phyloP scores from a whole-genome alignment of 139 green algal genomes.

The Auxenochlorella pyrenoidosa region DNA sequence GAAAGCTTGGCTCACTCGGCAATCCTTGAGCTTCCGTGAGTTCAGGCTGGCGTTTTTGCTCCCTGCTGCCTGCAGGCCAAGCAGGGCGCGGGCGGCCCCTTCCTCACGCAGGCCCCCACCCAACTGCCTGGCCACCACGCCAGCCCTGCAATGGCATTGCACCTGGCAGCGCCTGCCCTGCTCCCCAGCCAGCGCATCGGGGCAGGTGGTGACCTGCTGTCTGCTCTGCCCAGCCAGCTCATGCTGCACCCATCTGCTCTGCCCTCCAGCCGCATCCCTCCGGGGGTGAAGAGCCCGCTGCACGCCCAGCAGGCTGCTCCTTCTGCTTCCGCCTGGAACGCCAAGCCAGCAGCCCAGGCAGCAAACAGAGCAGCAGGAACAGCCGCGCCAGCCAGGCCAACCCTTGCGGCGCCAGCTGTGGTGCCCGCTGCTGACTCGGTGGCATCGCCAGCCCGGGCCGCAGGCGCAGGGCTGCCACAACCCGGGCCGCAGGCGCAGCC shows the following conservation, averaged over 20 bases:
- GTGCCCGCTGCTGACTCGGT: not conserved
- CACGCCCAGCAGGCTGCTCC: not conserved
- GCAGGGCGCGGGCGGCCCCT: not conserved
- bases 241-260: not conserved
- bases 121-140: not conserved
- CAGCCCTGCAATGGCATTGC: not conserved
- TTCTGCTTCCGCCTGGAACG: conserved; percentile 15
- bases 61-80: not conserved
- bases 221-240: not conserved
- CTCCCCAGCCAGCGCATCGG: not conserved
- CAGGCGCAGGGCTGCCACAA: not conserved
- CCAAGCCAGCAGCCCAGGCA: not conserved
- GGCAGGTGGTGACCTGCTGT: no score
- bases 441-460: not conserved
- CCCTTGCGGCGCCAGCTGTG: not conserved
- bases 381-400: not conserved
- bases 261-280: not conserved
- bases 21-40: no score
- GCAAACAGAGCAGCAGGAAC: not conserved
- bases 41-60: no score
- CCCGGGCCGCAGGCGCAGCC: not conserved
- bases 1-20: no score
- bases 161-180: not conserved
- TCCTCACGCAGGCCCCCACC: conserved; percentile 10
- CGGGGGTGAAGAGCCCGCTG: not conserved